Evolutionary conservation across 2,329 filamentous ascomycete genomes (phyloP), one percentile per base, ranked within the genome.

Genomic region (Epichloe sibirici): DNA sequence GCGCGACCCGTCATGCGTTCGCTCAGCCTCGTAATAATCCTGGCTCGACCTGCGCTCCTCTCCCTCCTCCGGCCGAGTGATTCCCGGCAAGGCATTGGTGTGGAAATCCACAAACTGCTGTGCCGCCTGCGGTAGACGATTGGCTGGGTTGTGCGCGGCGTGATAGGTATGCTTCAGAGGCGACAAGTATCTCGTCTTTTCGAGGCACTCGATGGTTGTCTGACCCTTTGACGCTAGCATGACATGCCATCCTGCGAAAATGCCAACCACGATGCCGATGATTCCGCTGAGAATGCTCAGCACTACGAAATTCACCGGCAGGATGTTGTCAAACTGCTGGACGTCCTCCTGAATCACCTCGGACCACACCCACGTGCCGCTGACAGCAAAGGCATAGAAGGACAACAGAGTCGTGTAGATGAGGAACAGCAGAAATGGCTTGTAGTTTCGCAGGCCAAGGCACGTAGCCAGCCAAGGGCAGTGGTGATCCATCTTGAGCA

Each of bases 401-500:
- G 87, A 90, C 71, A 95, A 95, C 2, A 95, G 56, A 4, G 85
- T 88, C 0, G 88, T 89, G 67, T 98, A 97, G 52, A 90, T 79
- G 28, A 98, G 75, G 67, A 97, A 98, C 3, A 97, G 77, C 51
- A 98, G 68, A 65, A 98, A 98, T 0, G 90, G 79, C 71, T 98
- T 98, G 76, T 96, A 94, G 70, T 98, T 98, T 64, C 82, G 82
- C 57, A 98, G 74, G 21, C 93, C 93, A 55, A 98, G 87, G 68
- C 93, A 98, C 4, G 89, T 95, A 31, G 93, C 91, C 48, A 98
- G 78, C 93, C 93, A 98, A 15, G 93, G 93, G 67, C 93, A 98
- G 72, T 98, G 93, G 68, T 98, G 93, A 66, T 98, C 93, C 93
- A 98, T 98, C 75, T 98, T 98, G 67, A 98, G 76, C 28, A 98